Evolutionary conservation across 2,329 filamentous ascomycete genomes (phyloP).

Genomic region (Penicillium sp.): DNA sequence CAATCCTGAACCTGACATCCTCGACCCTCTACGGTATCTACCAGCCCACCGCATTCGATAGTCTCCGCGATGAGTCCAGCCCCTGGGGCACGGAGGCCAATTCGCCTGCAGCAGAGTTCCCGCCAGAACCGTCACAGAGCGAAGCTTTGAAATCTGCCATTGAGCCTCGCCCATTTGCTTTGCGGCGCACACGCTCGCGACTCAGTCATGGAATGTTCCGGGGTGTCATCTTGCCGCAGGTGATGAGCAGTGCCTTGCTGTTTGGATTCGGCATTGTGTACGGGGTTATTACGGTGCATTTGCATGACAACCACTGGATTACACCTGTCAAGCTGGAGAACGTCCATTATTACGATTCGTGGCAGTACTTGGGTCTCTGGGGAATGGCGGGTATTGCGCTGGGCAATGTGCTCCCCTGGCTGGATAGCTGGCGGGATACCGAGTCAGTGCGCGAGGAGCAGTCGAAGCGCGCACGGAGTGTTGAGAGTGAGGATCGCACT

Average conservation of each 20-base stretch:
- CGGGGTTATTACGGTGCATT: conserved; percentile 74
- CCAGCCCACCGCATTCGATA: conserved; percentile 62
- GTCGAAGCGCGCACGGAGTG: conserved; percentile 28
- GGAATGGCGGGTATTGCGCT: conserved; percentile 74
- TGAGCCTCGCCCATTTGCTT: conserved; percentile 27
- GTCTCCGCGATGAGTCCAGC: conserved; percentile 60
- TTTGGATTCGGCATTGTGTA: conserved; percentile 81
- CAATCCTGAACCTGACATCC: conserved; percentile 80
- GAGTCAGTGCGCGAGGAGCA: conserved; percentile 35
- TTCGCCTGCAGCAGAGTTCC: conserved; percentile 57
- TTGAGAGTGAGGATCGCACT: conserved; percentile 30
- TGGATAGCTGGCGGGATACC: conserved; percentile 73
- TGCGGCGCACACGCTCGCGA: conserved; percentile 35
- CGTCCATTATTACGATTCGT: conserved; percentile 53
- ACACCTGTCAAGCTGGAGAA: conserved; percentile 62
- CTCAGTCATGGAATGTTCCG: conserved; percentile 40
- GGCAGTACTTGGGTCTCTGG: conserved; percentile 77
- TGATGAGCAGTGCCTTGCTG: conserved; percentile 63
- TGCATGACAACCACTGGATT: conserved; percentile 69
- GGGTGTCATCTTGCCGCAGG: conserved; percentile 54
- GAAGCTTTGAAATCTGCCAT: conserved; percentile 38
- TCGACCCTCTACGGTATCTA: conserved; percentile 94
- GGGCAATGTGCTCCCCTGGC: conserved; percentile 78
- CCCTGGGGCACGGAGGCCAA: conserved; percentile 79
- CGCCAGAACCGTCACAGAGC: conserved; percentile 27